Conservation (phyloP, 2,329 filamentous ascomycete genomes). For the Calonectria henricotiae region DNA sequence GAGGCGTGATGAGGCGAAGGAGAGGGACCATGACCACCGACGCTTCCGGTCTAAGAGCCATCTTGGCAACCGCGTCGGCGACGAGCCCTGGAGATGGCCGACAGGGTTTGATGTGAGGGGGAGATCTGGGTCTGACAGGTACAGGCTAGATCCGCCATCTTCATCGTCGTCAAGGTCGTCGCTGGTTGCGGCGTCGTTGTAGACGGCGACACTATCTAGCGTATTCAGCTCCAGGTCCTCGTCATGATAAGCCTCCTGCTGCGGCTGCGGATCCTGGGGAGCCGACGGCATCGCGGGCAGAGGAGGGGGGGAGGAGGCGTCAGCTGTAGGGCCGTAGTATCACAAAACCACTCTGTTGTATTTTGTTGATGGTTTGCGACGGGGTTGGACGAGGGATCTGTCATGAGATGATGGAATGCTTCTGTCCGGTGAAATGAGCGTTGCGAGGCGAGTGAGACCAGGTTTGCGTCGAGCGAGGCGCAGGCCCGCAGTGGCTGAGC, state of each 20-base stretch:
- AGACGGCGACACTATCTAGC: slow-evolving; percentile 17
- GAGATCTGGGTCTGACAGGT: slow-evolving; percentile 35
- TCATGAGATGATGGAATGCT: slow-evolving; percentile 20
- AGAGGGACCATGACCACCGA: slow-evolving; percentile 35
- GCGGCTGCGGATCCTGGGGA: slow-evolving; percentile 30
- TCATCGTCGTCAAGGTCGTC: slow-evolving; percentile 20
- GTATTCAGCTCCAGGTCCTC: slow-evolving; percentile 36
- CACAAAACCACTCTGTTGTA: slow-evolving; percentile 11
- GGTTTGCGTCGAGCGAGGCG: slow-evolving; percentile 14
- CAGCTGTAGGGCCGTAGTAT: not conserved
- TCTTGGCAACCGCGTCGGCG: slow-evolving; percentile 42
- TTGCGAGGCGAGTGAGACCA: slow-evolving; percentile 18
- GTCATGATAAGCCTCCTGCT: slow-evolving; percentile 28
- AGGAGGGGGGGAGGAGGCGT: not conserved
- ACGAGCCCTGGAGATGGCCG: slow-evolving; percentile 17
- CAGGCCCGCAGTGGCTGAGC: slow-evolving; percentile 20
- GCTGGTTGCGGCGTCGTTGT: slow-evolving; percentile 1
- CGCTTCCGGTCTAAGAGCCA: slow-evolving; percentile 47
- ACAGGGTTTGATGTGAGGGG: slow-evolving; percentile 30
- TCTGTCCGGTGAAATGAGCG: slow-evolving; percentile 3
- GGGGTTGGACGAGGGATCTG: slow-evolving; percentile 5
- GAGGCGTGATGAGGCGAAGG: slow-evolving; percentile 29
- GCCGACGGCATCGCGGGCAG: slow-evolving; percentile 35
- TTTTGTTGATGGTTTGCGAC: slow-evolving; percentile 26
- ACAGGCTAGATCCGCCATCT: slow-evolving; percentile 19